These are phyloP conservation scores for Blastocladiella britannica DNA, from an alignment of 192 early-diverging fungal species.

Conservation along the genomic window DNA sequence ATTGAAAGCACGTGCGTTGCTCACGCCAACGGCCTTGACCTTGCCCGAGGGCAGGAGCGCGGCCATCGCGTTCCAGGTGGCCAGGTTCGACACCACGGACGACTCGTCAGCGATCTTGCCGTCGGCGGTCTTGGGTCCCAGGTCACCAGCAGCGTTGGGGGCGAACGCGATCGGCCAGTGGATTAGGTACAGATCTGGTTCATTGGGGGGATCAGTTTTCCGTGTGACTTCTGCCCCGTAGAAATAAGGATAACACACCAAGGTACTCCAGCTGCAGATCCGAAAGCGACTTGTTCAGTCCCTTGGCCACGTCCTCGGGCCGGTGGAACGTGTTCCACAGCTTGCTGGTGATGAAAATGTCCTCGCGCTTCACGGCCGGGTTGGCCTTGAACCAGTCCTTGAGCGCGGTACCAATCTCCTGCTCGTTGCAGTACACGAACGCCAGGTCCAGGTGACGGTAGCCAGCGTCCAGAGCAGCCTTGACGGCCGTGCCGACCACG, in stretches of 20 bases:
- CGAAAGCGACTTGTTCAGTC: conserved; percentile 36
- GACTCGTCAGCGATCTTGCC: background rate
- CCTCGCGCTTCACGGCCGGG: conserved; percentile 33
- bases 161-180: conserved; percentile 59
- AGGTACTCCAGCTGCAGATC: conserved; percentile 54
- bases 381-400: conserved; percentile 13
- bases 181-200: conserved; percentile 66
- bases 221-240: too few relatives aligned
- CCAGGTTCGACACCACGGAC: conserved; percentile 16
- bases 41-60: conserved; percentile 43
- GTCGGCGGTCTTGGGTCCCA: conserved; percentile 12
- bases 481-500: conserved; percentile 38
- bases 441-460: conserved; percentile 56
- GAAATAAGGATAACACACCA: too few relatives aligned
- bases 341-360: conserved; percentile 65
- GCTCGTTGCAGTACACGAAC: conserved; percentile 48
- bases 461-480: conserved; percentile 37
- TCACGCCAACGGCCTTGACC: conserved; percentile 62
- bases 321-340: conserved; percentile 31
- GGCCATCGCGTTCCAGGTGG: conserved; percentile 74
- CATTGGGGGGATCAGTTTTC: too few relatives aligned
- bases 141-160: conserved; percentile 3
- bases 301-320: conserved; percentile 34
- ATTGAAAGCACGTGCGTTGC: conserved; percentile 35
- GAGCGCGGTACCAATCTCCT: conserved; percentile 55